phyloP scores from a whole-genome alignment of 2,329 filamentous ascomycete species.

The Penicillium vulpinum region DNA sequence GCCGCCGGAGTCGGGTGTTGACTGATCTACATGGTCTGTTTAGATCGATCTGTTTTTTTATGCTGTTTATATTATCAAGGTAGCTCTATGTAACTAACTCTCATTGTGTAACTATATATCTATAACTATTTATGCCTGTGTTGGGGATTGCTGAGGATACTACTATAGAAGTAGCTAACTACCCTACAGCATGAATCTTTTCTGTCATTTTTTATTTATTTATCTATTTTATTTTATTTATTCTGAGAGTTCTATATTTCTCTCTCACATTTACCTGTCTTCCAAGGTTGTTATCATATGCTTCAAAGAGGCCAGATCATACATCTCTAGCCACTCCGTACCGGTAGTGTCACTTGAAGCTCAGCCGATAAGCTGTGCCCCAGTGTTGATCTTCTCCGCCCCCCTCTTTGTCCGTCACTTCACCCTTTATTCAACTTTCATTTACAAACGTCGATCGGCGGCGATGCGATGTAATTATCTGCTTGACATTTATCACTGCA shows the following conservation, averaged over 20 bases:
- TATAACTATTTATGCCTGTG: not conserved
- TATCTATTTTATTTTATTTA: too few relatives aligned
- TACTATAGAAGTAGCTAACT: not conserved
- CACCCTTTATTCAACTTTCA: slow-evolving; percentile 7
- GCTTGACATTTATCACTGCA: slow-evolving; percentile 19
- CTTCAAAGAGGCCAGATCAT: not conserved
- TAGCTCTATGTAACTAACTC: too few relatives aligned
- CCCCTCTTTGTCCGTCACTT: slow-evolving; percentile 23
- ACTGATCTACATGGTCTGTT: slow-evolving; percentile 5
- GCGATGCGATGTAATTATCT: slow-evolving; percentile 36
- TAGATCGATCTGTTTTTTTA: not conserved
- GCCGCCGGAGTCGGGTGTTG: slow-evolving; percentile 7
- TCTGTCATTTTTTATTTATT: too few relatives aligned
- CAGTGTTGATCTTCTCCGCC: slow-evolving; percentile 22
- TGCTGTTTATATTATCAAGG: not conserved
- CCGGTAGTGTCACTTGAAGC: not conserved
- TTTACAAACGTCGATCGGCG: slow-evolving; percentile 15
- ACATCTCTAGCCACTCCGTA: too few relatives aligned
- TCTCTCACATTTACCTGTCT: not conserved
- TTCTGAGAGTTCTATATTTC: not conserved
- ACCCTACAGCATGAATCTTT: not conserved
- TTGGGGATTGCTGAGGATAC: not conserved
- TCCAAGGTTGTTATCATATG: too few relatives aligned
- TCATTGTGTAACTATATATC: not conserved
- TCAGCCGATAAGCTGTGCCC: slow-evolving; percentile 11